These are phyloP conservation scores for Cornus florida DNA, from an alignment of 148 eudicot genomes.

Conservation along the genomic window DNA sequence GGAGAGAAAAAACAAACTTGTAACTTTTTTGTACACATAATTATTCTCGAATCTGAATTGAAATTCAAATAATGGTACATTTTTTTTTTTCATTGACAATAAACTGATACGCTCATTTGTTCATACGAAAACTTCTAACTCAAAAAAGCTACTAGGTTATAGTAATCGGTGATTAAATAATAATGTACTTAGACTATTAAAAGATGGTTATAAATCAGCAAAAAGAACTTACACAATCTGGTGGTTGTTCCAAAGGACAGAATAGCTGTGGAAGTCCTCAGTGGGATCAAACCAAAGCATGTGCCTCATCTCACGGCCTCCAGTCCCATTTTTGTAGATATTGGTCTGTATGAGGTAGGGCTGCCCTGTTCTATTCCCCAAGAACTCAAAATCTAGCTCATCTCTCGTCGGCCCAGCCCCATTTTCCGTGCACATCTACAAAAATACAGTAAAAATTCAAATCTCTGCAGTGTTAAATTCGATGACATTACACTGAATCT, in stretches of 20 bases:
- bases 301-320: constrained; percentile 88
- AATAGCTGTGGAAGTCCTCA: constrained; percentile 78
- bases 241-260: constrained; percentile 82
- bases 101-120: no score
- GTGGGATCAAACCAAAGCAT: constrained; percentile 92
- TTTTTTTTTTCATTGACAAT: no score
- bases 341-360: constrained; percentile 87
- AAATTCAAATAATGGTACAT: no score
- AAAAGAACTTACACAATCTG: constrained; percentile 68
- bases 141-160: no score
- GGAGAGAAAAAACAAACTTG: no score
- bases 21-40: no score
- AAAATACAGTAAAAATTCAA: not conserved
- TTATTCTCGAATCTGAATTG: no score
- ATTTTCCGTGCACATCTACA: constrained; percentile 86
- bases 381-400: constrained; percentile 89
- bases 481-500: constrained; percentile 19
- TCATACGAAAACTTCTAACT: no score
- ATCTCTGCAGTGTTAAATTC: not conserved
- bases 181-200: no score
- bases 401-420: constrained; percentile 90
- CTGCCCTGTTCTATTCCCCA: constrained; percentile 86
- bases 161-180: no score
- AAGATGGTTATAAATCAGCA: not conserved
- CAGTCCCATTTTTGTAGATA: constrained; percentile 89